Conservation (phyloP, 495 filamentous ascomycete genomes). For the Thozetella sp. region DNA sequence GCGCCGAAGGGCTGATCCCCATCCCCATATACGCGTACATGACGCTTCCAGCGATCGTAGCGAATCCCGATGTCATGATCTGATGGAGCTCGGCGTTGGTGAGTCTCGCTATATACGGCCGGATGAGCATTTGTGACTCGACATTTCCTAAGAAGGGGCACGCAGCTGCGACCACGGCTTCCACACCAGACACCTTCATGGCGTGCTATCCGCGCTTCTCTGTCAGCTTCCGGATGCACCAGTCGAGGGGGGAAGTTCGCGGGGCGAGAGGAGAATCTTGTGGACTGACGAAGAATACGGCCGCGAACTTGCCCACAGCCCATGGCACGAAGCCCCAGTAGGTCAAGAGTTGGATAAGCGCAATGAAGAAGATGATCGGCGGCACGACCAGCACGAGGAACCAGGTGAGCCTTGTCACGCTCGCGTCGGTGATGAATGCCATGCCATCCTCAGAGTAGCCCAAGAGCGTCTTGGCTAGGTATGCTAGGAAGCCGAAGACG, state of each 20-base stretch:
- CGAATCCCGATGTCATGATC: conserved; percentile 70
- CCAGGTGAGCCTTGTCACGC: conserved; percentile 45
- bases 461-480: conserved; percentile 63
- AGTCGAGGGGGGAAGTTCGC: background rate
- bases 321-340: conserved; percentile 76
- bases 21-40: conserved; percentile 75
- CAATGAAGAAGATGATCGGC: conserved; percentile 85
- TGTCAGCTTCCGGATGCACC: background rate
- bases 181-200: conserved; percentile 78
- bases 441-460: conserved; percentile 69
- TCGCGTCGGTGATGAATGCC: conserved; percentile 59
- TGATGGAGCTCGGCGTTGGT: conserved; percentile 83
- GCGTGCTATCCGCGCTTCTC: conserved; percentile 49
- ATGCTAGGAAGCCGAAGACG: conserved; percentile 80
- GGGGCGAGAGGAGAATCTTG: background rate
- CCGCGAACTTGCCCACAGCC: conserved; percentile 77
- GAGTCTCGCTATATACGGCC: conserved; percentile 76
- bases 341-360: conserved; percentile 75
- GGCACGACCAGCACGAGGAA: conserved; percentile 74
- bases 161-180: conserved; percentile 82
- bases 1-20: conserved; percentile 73
- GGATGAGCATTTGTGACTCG: conserved; percentile 84
- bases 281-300: conserved; percentile 87
- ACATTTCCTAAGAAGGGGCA: conserved; percentile 88
- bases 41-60: conserved; percentile 64